Base-by-base conservation (phyloP, 257 asterid species). In the Scutellaria barbata region DNA sequence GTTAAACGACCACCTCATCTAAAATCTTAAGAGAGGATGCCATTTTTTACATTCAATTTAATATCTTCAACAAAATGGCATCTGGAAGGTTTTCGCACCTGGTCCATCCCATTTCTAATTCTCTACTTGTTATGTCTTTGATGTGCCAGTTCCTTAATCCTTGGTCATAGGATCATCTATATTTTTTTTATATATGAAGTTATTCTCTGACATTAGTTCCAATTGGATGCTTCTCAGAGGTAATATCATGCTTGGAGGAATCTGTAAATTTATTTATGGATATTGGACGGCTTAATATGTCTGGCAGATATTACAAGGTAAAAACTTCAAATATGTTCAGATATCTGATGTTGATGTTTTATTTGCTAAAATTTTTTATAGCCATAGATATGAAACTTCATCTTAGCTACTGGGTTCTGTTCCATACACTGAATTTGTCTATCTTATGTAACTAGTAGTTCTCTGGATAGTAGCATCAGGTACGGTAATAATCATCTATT, bases 281-380 rank as follows among this genome's bases (percentile, higher is more conserved):
- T 16, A 90, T 85, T 68, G 98, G 98, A 54, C 80, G 95, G 84
- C 89, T 90, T 61, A 83, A 76, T 70, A 85, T 92, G 98, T 81
- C 95, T 46, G 98, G 96, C 62, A 92, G 93, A 84, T 88, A 88
- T 80, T 90, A 84, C 87, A 88, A 92, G 98, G 98, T 92, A 84
- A 17, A 62, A 57, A 61, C 37, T 10, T 33, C 50, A 52, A n/a
- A 57, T 59, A 8, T n/a, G 68, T 68, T 13, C 39, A 10, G n/a
- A 57, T 66, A 65, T 69, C 8, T n/a, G 16, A 37, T 64, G 51
- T 33, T 59, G 56, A 66, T 43, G 55, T 71, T 70, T 59, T 39
- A 7, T 8, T 72, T 58, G 53, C n/a, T n/a, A 0, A 40, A 16
- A 60, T 14, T 2, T 60, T 48, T 47, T 6, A 46, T 18, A 7